These are phyloP conservation scores for Wickerhamomyces mucosus DNA, from an alignment of 805 yeast species.

Conservation along the genomic window DNA sequence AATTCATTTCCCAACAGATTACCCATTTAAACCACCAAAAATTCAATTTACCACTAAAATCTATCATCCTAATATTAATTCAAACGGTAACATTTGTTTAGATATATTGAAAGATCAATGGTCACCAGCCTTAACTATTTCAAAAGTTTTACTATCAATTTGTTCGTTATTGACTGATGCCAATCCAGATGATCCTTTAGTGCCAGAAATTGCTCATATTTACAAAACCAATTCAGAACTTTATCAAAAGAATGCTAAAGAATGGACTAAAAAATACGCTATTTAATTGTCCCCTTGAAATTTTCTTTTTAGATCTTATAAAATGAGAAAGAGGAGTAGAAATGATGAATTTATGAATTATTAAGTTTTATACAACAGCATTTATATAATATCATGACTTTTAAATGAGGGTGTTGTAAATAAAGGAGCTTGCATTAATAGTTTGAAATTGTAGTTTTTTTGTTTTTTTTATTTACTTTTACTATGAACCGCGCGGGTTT, in stretches of 20 bases:
- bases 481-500: too few species aligned
- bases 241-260: constrained; percentile 94
- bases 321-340: neutral
- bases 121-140: constrained; percentile 97
- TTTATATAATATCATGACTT: neutral
- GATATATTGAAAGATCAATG: constrained; percentile 97
- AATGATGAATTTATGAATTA: constrained; percentile 1
- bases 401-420: constrained; percentile 7
- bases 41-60: constrained; percentile 88
- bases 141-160: constrained; percentile 89
- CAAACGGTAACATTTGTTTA: constrained; percentile 91
- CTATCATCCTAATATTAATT: constrained; percentile 95
- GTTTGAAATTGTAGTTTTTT: too few species aligned
- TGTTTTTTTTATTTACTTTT: too few species aligned
- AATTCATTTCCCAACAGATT: constrained; percentile 97
- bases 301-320: neutral
- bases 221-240: constrained; percentile 90
- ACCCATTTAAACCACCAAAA: constrained; percentile 98
- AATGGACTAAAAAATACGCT: constrained; percentile 98
- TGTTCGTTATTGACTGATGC: constrained; percentile 96
- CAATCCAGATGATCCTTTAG: constrained; percentile 97
- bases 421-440: constrained; percentile 11
- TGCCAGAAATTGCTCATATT: constrained; percentile 95
- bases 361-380: neutral
- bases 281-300: constrained; percentile 26